These are phyloP conservation scores for Plenodomus tracheiphilus DNA, from an alignment of 2,329 filamentous ascomycete species.

Conservation along the genomic window DNA sequence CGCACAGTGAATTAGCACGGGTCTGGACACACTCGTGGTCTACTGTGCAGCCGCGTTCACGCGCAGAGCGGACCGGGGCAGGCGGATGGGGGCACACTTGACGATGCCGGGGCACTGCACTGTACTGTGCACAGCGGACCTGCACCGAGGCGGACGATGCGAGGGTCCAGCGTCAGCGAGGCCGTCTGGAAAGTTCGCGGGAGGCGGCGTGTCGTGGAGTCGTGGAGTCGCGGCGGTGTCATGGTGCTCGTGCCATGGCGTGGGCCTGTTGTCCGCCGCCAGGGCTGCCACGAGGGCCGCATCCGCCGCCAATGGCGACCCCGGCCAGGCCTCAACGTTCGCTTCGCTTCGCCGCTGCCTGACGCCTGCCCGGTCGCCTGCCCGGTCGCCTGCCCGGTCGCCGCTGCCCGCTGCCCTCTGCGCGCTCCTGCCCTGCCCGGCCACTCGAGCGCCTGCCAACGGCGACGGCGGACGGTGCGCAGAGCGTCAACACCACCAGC, in stretches of 20 bases:
- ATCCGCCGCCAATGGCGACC: slow-evolving; percentile 12
- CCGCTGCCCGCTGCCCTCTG: background rate
- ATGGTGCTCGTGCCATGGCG: slow-evolving; percentile 7
- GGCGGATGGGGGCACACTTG: too few relatives aligned
- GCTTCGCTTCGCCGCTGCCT: slow-evolving; percentile 17
- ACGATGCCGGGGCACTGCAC: too few relatives aligned
- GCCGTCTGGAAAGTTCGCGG: slow-evolving; percentile 17
- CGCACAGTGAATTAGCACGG: background rate
- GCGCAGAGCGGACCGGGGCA: background rate
- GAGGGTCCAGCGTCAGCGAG: slow-evolving; percentile 1
- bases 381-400: too few relatives aligned
- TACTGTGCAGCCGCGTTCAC: background rate
- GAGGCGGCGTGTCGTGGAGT: too few relatives aligned
- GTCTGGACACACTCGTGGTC: background rate
- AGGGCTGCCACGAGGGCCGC: slow-evolving; percentile 17
- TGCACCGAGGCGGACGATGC: too few relatives aligned
- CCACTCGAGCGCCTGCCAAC: background rate
- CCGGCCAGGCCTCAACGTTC: slow-evolving; percentile 14
- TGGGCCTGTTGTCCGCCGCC: slow-evolving; percentile 8
- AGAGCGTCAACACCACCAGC: background rate
- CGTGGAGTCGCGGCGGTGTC: too few relatives aligned
- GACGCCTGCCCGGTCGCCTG: too few relatives aligned
- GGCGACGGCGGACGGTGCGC: background rate
- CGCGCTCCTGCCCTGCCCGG: slow-evolving; percentile 2
- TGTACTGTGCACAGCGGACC: too few relatives aligned